Evolutionary conservation across 768 basidiomycete species (phyloP).

Genomic region (Tricholoma bakamatsutake): DNA sequence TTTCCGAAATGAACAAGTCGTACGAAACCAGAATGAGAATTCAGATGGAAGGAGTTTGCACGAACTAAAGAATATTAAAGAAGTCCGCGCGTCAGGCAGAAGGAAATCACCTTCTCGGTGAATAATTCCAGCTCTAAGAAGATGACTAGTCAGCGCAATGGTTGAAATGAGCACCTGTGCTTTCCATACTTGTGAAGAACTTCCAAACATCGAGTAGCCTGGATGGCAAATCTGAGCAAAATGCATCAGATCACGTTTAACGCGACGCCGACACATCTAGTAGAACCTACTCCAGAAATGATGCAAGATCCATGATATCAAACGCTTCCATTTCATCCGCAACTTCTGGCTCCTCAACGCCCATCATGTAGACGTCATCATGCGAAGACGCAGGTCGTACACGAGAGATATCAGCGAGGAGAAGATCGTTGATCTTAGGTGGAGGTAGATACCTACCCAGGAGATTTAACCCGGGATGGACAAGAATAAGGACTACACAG

Average conservation of each 20-base stretch:
- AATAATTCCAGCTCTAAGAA: constrained; percentile 44
- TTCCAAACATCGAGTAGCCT: constrained; percentile 68
- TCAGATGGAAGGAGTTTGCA: constrained; percentile 72
- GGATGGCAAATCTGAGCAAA: constrained; percentile 57
- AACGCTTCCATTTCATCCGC: constrained; percentile 52
- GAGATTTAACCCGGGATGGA: constrained; percentile 63
- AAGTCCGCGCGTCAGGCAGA: not conserved
- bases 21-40: constrained; percentile 62
- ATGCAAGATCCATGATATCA: constrained; percentile 72
- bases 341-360: constrained; percentile 37
- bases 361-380: constrained; percentile 47
- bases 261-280: not conserved
- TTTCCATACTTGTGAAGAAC: constrained; percentile 49
- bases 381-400: constrained; percentile 36
- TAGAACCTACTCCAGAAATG: constrained; percentile 61
- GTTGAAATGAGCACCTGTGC: not conserved
- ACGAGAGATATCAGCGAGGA: constrained; percentile 50
- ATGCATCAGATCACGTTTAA: constrained; percentile 1
- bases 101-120: constrained; percentile 57
- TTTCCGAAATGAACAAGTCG: constrained; percentile 73
- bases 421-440: constrained; percentile 57
- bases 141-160: constrained; percentile 6
- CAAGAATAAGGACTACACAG: constrained; percentile 65
- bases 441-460: constrained; percentile 68
- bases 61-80: constrained; percentile 38